phyloP scores from a whole-genome alignment of 768 basidiomycete genomes.

The Boletus subcaerulescens region DNA sequence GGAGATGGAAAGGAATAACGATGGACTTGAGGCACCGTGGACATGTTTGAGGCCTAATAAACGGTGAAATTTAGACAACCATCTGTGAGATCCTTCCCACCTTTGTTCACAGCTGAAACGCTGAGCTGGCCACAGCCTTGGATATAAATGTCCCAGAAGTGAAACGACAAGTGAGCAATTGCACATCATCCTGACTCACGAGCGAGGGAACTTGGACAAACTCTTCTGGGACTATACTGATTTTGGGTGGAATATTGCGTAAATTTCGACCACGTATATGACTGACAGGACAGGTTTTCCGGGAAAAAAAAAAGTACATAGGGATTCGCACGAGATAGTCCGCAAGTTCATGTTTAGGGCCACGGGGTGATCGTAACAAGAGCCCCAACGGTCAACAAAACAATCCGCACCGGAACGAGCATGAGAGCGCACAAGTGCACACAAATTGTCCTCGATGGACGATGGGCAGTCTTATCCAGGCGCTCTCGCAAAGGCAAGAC shows the following conservation, averaged over 20 bases:
- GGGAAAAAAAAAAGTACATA: constrained; percentile 21
- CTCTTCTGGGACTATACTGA: not conserved
- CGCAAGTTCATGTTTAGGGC: constrained; percentile 16
- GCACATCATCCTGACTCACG: constrained; percentile 12
- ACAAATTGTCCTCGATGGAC: constrained; percentile 24
- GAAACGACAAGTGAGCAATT: constrained; percentile 7
- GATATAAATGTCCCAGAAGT: constrained; percentile 11
- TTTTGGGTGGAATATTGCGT: not conserved
- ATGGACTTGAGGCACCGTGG: not conserved
- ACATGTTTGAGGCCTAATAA: not conserved
- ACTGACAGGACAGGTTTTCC: constrained; percentile 11
- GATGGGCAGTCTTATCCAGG: constrained; percentile 17
- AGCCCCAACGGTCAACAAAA: constrained; percentile 21
- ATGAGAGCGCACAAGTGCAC: constrained; percentile 22
- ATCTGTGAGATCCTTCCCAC: not conserved
- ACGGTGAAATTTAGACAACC: not conserved
- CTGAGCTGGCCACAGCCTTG: constrained; percentile 15
- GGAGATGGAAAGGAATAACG: not conserved
- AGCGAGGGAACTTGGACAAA: constrained; percentile 1
- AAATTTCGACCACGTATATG: constrained; percentile 10
- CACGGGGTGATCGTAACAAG: constrained; percentile 13
- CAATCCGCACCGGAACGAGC: constrained; percentile 18
- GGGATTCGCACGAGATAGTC: constrained; percentile 27
- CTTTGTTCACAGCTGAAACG: not conserved
- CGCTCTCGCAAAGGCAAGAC: constrained; percentile 20